A percentile compares a stretch with the other conserved stretches of the same genome.
Evolutionary conservation across 2,329 filamentous ascomycete species (phyloP).

Genomic region (Aspergillus quadrilineatus): DNA sequence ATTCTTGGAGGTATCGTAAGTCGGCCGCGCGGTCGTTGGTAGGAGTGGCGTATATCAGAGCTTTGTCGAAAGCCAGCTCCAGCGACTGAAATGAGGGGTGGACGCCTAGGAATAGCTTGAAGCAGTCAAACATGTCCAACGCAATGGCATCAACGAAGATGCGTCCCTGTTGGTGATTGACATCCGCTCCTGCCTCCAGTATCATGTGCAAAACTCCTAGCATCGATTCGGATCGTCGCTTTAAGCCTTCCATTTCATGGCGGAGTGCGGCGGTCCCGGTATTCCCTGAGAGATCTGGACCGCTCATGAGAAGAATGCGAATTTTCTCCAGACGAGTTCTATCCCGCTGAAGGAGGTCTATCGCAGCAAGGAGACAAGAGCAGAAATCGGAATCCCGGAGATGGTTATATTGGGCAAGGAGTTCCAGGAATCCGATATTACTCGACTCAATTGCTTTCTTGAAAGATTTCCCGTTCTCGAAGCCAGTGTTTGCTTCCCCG

Average conservation of each 20-base stretch:
- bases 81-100: constrained; percentile 6
- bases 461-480: constrained; percentile 1
- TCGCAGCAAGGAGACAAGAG: constrained; percentile 7
- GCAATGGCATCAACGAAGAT: constrained; percentile 9
- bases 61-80: constrained; percentile 9
- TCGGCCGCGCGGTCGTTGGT: background rate
- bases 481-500: constrained; percentile 9
- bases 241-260: constrained; percentile 11
- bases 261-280: constrained; percentile 3
- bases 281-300: background rate
- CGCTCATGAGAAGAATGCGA: constrained; percentile 5
- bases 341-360: constrained; percentile 4
- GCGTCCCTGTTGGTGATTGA: constrained; percentile 7
- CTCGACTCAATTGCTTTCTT: constrained; percentile 2
- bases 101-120: background rate
- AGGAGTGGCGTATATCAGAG: background rate
- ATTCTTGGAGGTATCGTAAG: constrained; percentile 3
- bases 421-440: constrained; percentile 4
- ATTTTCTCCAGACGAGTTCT: constrained; percentile 12
- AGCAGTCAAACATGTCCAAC: constrained; percentile 8
- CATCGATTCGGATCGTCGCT: constrained; percentile 3
- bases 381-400: constrained; percentile 4
- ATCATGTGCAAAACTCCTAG: constrained; percentile 7
- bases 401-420: constrained; percentile 9
- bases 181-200: constrained; percentile 6